Evolutionary conservation across 1,284 basidiomycete species (phyloP).

Genomic region (Gymnopus androsaceus): DNA sequence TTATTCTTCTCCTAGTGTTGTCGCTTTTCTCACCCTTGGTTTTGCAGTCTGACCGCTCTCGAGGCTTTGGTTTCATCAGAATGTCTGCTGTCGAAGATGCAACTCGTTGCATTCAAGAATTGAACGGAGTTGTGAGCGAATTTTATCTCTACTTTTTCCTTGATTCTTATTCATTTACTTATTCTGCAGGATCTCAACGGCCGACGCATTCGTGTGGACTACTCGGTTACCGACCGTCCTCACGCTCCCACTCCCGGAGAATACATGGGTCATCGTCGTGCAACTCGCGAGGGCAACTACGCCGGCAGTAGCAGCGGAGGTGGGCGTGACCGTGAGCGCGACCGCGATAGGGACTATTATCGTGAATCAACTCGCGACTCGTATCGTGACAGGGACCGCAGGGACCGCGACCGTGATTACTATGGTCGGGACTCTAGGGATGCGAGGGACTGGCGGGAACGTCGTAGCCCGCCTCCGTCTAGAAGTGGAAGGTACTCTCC

Average conservation of each 20-base stretch:
- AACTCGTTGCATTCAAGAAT: slow-evolving; percentile 80
- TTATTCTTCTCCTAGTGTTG: slow-evolving; percentile 5
- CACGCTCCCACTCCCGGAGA: slow-evolving; percentile 97
- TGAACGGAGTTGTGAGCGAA: slow-evolving; percentile 85
- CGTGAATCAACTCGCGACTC: slow-evolving; percentile 55
- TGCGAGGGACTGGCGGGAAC: slow-evolving; percentile 57
- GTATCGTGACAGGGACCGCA: slow-evolving; percentile 42
- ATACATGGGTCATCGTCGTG: slow-evolving; percentile 91
- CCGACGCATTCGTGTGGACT: slow-evolving; percentile 95
- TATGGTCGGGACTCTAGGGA: slow-evolving; percentile 52
- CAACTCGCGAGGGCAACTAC: slow-evolving; percentile 56
- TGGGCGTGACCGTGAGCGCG: slow-evolving; percentile 41
- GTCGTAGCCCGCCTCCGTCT: slow-evolving; percentile 66
- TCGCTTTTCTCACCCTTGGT: slow-evolving; percentile 19
- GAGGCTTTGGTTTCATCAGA: slow-evolving; percentile 96
- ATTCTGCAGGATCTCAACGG: slow-evolving; percentile 83
- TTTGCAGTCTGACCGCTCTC: slow-evolving; percentile 88
- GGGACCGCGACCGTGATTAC: slow-evolving; percentile 55
- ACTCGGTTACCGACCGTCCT: slow-evolving; percentile 89
- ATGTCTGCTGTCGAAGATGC: slow-evolving; percentile 91
- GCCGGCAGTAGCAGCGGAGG: too few species aligned
- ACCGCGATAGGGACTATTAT: slow-evolving; percentile 36
- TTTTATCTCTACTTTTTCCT: background rate
- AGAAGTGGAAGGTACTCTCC: slow-evolving; percentile 68
- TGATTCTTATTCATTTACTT: slow-evolving; percentile 3